These are phyloP conservation scores for Didymella keratinophila DNA, from an alignment of 2,329 filamentous ascomycete species.

Conservation along the genomic window DNA sequence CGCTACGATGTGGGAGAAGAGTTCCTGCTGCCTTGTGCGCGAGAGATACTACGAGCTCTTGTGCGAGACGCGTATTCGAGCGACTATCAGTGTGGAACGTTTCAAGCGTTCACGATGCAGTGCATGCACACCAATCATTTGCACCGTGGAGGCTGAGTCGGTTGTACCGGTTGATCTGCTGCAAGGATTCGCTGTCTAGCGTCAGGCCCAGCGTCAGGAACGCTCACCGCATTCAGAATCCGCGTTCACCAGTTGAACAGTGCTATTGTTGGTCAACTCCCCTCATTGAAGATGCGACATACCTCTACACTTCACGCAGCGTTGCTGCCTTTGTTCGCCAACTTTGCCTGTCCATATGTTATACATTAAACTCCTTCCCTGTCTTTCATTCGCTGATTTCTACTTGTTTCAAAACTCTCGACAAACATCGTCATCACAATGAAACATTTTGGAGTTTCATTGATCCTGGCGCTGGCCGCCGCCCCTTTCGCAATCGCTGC, in stretches of 20 bases:
- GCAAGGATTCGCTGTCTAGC: conserved; percentile 14
- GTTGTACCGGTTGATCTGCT: conserved; percentile 11
- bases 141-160: conserved; percentile 12
- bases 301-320: conserved; percentile 7
- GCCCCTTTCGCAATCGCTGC: conserved; percentile 9
- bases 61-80: neutral
- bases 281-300: conserved; percentile 8
- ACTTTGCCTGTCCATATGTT: conserved; percentile 3
- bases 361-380: conserved; percentile 1
- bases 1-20: neutral
- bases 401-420: neutral
- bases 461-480: conserved; percentile 22
- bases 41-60: neutral
- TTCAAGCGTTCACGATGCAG: neutral
- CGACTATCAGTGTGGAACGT: neutral
- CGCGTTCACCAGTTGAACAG: conserved; percentile 19
- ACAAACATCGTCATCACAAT: conserved; percentile 8
- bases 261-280: conserved; percentile 14
- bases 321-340: conserved; percentile 6
- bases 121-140: neutral
- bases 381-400: neutral
- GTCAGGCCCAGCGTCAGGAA: conserved; percentile 7
- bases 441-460: conserved; percentile 12
- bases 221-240: conserved; percentile 13
- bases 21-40: neutral